phyloP scores from a whole-genome alignment of 139 green algal species.

The Micractinium conductrix region DNA sequence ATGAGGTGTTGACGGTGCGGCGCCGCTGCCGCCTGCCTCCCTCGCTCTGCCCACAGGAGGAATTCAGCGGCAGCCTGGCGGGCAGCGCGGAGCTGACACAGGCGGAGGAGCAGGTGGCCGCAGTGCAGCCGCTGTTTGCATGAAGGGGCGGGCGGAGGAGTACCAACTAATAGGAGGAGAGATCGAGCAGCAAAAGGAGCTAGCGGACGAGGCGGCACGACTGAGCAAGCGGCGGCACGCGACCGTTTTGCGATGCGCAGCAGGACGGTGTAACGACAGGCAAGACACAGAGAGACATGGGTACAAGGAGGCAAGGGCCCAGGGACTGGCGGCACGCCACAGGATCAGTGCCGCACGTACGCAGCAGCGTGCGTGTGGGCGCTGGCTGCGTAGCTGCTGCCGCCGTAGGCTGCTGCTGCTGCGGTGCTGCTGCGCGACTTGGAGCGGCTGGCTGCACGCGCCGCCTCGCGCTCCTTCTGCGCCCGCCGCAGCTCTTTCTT shows the following conservation, averaged over 20 bases:
- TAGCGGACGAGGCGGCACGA: neutral
- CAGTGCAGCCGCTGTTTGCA: slow-evolving; percentile 23
- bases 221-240: neutral
- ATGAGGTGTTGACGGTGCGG: neutral
- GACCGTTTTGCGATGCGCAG: too few relatives aligned
- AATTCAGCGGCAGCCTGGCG: neutral
- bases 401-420: slow-evolving; percentile 2
- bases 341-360: slow-evolving; percentile 3
- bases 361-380: neutral
- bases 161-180: neutral
- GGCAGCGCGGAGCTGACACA: slow-evolving; percentile 26
- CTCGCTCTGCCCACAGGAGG: slow-evolving; percentile 18
- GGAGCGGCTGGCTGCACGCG: slow-evolving; percentile 10
- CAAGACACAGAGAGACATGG: neutral
- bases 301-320: neutral
- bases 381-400: too few relatives aligned
- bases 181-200: neutral
- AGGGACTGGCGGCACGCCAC: neutral
- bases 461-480: slow-evolving; percentile 65
- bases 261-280: neutral
- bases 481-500: slow-evolving; percentile 82
- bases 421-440: slow-evolving; percentile 27
- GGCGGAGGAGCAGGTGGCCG: slow-evolving; percentile 24
- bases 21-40: too few relatives aligned
- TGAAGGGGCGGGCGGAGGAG: neutral